These are phyloP conservation scores for Ceratopteris richardii DNA, from an alignment of 75 land plant species.

Conservation along the genomic window DNA sequence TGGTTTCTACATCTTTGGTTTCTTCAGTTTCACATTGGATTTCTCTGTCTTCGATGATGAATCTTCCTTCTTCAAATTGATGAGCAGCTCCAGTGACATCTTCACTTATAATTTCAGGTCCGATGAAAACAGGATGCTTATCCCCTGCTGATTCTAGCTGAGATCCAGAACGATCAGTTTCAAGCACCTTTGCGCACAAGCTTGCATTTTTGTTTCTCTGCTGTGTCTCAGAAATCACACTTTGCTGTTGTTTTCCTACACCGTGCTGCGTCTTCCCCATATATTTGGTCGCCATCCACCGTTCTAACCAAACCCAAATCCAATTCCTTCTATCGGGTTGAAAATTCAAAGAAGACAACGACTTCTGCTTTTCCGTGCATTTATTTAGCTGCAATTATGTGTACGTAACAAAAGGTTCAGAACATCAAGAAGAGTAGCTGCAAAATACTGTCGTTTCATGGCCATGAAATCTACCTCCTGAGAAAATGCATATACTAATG, in stretches of 20 bases:
- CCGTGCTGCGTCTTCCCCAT: slow-evolving; percentile 34
- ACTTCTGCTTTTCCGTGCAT: slow-evolving; percentile 14
- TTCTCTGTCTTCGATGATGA: too few relatives aligned
- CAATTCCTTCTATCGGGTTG: slow-evolving; percentile 47
- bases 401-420: too few relatives aligned
- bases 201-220: slow-evolving; percentile 9
- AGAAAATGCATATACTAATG: neutral
- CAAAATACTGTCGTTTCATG: too few relatives aligned
- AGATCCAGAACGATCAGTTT: slow-evolving; percentile 5
- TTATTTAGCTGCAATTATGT: neutral
- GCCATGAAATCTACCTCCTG: neutral
- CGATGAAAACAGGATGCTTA: too few relatives aligned
- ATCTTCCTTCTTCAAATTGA: too few relatives aligned
- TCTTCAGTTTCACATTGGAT: too few relatives aligned
- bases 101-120: too few relatives aligned
- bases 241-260: slow-evolving; percentile 16
- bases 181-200: slow-evolving; percentile 21
- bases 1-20: too few relatives aligned
- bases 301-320: slow-evolving; percentile 68
- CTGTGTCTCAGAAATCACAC: too few relatives aligned
- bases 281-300: slow-evolving; percentile 61
- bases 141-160: neutral
- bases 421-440: too few relatives aligned
- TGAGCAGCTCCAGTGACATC: too few relatives aligned
- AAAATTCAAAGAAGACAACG: slow-evolving; percentile 44